Evolutionary conservation across 345 rosid genomes (phyloP).

Genomic region (Eucalyptus cloeziana): DNA sequence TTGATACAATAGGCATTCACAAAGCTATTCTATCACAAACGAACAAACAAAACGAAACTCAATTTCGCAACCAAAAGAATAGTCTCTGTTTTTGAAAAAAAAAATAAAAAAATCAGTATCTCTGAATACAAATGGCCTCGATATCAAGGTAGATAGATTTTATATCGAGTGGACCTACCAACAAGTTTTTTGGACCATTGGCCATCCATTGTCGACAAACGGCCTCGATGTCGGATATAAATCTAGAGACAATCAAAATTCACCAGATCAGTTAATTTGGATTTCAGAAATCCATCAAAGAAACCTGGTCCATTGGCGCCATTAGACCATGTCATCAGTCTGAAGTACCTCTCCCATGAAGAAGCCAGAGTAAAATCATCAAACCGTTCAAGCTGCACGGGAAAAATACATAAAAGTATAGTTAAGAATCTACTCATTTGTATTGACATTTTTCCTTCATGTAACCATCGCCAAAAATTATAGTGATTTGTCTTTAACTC

Average conservation of each 20-base stretch:
- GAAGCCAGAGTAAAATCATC: constrained; percentile 98
- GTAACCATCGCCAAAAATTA: neutral
- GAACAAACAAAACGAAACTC: neutral
- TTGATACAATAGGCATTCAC: neutral
- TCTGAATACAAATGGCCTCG: neutral
- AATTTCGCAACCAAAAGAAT: neutral
- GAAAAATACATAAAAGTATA: neutral
- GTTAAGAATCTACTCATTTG: neutral
- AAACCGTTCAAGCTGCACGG: constrained; percentile 67
- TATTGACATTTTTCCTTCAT: neutral
- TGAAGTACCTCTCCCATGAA: constrained; percentile 60
- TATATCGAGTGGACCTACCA: constrained; percentile 29
- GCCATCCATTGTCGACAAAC: constrained; percentile 89
- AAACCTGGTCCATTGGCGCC: neutral
- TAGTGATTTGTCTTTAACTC: neutral
- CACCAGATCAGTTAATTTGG: neutral
- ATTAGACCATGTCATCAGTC: neutral
- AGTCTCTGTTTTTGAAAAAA: neutral
- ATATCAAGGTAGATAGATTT: neutral
- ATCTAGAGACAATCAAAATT: constrained; percentile 26
- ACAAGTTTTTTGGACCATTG: constrained; percentile 74
- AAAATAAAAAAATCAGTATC: neutral
- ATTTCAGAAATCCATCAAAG: neutral
- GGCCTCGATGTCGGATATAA: constrained; percentile 92
- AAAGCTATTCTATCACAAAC: neutral